Evolutionary conservation across 805 yeast species (phyloP).

Genomic region (Kodamaea kakaduensis): DNA sequence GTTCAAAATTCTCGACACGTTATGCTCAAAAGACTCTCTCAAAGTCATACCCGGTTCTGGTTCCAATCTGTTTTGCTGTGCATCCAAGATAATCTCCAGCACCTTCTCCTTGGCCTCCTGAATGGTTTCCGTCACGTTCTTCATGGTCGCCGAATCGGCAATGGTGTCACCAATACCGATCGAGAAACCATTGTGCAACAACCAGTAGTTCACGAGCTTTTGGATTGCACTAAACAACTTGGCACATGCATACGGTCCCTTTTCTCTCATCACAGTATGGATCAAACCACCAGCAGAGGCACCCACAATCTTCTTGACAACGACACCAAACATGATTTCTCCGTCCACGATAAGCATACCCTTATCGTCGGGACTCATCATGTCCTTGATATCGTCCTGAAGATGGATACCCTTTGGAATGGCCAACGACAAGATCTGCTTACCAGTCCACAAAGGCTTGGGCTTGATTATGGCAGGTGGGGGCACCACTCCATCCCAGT

Average conservation of each 20-base stretch:
- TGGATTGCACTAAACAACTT: slow-evolving; percentile 88
- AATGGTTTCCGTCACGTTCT: slow-evolving; percentile 87
- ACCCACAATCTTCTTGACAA: slow-evolving; percentile 97
- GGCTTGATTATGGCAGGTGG: slow-evolving; percentile 93
- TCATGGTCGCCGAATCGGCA: slow-evolving; percentile 97
- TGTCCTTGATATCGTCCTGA: slow-evolving; percentile 86
- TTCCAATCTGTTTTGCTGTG: slow-evolving; percentile 80
- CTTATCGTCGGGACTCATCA: slow-evolving; percentile 81
- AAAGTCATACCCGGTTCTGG: slow-evolving; percentile 99
- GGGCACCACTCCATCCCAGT: slow-evolving; percentile 98
- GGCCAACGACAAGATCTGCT: slow-evolving; percentile 86
- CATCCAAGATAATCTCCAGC: slow-evolving; percentile 87
- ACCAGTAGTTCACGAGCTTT: slow-evolving; percentile 94
- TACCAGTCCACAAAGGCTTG: slow-evolving; percentile 96
- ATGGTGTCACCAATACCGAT: slow-evolving; percentile 99
- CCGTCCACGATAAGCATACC: slow-evolving; percentile 97
- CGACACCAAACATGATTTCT: slow-evolving; percentile 95
- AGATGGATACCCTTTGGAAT: slow-evolving; percentile 95
- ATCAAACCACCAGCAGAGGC: slow-evolving; percentile 97
- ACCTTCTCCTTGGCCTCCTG: slow-evolving; percentile 91
- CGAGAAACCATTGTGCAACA: slow-evolving; percentile 93
- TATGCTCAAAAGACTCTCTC: slow-evolving; percentile 97
- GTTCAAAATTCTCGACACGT: slow-evolving; percentile 89
- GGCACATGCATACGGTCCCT: slow-evolving; percentile 89
- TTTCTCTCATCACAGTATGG: slow-evolving; percentile 96